Conservation (phyloP, 768 basidiomycete genomes). For the Boletus eberwhitei region DNA sequence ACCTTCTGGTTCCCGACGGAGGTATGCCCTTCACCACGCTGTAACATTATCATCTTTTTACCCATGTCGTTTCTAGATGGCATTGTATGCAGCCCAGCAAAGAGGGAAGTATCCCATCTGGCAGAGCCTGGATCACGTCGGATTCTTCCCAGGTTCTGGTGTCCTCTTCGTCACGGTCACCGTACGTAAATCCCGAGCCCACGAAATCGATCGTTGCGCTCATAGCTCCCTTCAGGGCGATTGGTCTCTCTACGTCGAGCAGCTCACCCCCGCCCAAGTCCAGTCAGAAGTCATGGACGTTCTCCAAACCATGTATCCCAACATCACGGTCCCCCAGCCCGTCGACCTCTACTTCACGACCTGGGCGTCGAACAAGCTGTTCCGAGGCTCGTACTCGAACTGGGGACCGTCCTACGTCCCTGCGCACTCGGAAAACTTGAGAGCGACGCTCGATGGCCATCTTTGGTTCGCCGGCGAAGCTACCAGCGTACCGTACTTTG, state of each 20-base stretch:
- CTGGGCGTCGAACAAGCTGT: slow-evolving; percentile 52
- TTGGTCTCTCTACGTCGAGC: slow-evolving; percentile 55
- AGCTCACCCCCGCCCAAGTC: slow-evolving; percentile 44
- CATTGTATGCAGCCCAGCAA: slow-evolving; percentile 52
- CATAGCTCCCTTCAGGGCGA: slow-evolving; percentile 43
- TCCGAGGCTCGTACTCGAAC: slow-evolving; percentile 52
- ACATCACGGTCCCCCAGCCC: slow-evolving; percentile 50
- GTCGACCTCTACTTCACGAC: slow-evolving; percentile 52
- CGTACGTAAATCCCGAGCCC: slow-evolving; percentile 4
- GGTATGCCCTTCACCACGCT: slow-evolving; percentile 14
- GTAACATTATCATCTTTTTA: background rate
- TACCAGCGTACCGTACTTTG: slow-evolving; percentile 55
- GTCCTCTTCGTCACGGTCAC: slow-evolving; percentile 36
- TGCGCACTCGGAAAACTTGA: slow-evolving; percentile 49
- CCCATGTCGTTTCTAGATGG: slow-evolving; percentile 26
- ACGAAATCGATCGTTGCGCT: background rate
- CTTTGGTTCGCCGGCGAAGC: slow-evolving; percentile 66
- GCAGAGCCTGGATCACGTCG: slow-evolving; percentile 57
- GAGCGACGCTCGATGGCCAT: slow-evolving; percentile 46
- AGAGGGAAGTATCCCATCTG: slow-evolving; percentile 64
- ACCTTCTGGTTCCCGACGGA: slow-evolving; percentile 58
- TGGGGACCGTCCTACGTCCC: slow-evolving; percentile 62
- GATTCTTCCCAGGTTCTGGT: slow-evolving; percentile 59
- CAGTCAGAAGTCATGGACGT: slow-evolving; percentile 52
- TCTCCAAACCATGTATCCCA: slow-evolving; percentile 55